These are phyloP conservation scores for Chrysoporthe deuterocubensis DNA, from an alignment of 2,329 filamentous ascomycete genomes.

Conservation along the genomic window DNA sequence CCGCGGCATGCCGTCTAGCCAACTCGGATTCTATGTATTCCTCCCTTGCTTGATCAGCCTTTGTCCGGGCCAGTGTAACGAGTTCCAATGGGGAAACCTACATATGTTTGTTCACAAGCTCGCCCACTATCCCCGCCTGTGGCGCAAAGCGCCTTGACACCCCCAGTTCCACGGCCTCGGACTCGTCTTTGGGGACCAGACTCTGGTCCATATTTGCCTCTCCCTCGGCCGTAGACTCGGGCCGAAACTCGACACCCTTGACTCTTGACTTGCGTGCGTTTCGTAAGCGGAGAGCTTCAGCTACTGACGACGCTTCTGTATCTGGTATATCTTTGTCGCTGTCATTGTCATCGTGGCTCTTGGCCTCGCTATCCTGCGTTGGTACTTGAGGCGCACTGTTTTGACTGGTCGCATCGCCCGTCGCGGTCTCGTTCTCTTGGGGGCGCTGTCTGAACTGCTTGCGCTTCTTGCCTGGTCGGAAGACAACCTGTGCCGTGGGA, in stretches of 20 bases:
- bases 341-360: constrained; percentile 24
- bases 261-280: constrained; percentile 54
- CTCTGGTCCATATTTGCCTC: constrained; percentile 37
- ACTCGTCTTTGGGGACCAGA: constrained; percentile 42
- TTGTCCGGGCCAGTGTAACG: constrained; percentile 29
- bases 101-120: constrained; percentile 76
- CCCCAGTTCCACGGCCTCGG: constrained; percentile 37
- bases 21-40: constrained; percentile 83
- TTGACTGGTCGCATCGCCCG: constrained; percentile 15
- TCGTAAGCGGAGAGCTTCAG: constrained; percentile 56
- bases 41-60: constrained; percentile 77
- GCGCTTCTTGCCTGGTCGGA: constrained; percentile 63
- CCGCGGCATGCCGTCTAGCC: constrained; percentile 61
- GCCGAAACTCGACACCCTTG: constrained; percentile 62
- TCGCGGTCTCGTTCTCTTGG: constrained; percentile 28
- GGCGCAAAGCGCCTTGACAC: constrained; percentile 66
- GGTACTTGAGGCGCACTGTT: constrained; percentile 6
- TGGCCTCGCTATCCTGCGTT: constrained; percentile 26
- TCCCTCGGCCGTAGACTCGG: constrained; percentile 33
- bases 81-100: constrained; percentile 53
- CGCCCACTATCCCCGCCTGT: constrained; percentile 70
- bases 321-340: constrained; percentile 24
- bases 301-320: constrained; percentile 46
- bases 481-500: constrained; percentile 47
- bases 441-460: constrained; percentile 61